A percentile compares a stretch with the other conserved stretches of the same genome.
Conservation (phyloP, 306 rosid species). For the Ormosia emarginata region DNA sequence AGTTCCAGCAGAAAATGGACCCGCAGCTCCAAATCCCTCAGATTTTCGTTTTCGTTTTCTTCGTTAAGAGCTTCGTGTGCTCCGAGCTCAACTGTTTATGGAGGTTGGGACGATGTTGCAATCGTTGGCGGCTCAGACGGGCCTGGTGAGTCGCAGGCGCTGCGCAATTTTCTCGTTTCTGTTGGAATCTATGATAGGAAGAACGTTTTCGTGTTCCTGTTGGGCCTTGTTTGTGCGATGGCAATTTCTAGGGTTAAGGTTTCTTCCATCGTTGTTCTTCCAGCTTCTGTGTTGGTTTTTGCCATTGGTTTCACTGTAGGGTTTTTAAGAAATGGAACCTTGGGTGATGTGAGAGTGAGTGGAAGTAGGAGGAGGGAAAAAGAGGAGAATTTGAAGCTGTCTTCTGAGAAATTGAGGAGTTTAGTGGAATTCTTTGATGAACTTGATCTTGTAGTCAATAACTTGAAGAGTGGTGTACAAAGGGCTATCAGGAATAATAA, state of each 20-base stretch:
- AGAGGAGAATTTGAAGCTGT: constrained; percentile 42
- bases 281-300: constrained; percentile 70
- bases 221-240: constrained; percentile 77
- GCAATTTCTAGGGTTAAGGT: constrained; percentile 84
- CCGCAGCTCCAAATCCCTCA: constrained; percentile 10
- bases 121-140: constrained; percentile 24
- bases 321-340: constrained; percentile 50
- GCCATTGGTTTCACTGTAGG: constrained; percentile 71
- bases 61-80: constrained; percentile 35
- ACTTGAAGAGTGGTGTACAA: constrained; percentile 51
- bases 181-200: constrained; percentile 64
- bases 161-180: constrained; percentile 63
- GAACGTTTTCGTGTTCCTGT: constrained; percentile 49
- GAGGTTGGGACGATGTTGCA: constrained; percentile 83
- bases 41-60: constrained; percentile 32
- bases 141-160: constrained; percentile 52
- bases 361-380: constrained; percentile 53
- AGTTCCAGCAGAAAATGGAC: constrained; percentile 30
- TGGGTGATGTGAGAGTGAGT: constrained; percentile 37
- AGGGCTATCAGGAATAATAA: constrained; percentile 54
- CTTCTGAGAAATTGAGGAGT: constrained; percentile 48
- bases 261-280: constrained; percentile 70
- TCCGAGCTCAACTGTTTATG: constrained; percentile 42
- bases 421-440: constrained; percentile 54
- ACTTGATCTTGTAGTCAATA: constrained; percentile 41